Evolutionary conservation across 192 early-diverging fungal genomes (phyloP).

Genomic region (Geranomyces michiganensis): DNA sequence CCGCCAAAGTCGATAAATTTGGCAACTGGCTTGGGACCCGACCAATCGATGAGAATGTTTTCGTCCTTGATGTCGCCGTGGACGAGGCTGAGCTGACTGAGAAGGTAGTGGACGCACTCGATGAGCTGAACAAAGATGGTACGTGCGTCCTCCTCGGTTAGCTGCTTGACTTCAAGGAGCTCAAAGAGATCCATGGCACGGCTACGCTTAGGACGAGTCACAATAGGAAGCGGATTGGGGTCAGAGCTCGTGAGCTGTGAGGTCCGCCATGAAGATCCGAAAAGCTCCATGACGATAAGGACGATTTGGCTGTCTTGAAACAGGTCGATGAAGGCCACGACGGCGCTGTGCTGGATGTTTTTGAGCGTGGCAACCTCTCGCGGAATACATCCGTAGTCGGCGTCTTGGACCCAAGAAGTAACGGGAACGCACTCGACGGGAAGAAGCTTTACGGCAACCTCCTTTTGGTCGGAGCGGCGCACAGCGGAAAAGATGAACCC

Average conservation of each 20-base stretch:
- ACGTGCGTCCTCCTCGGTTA: slow-evolving; percentile 58
- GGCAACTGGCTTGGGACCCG: slow-evolving; percentile 44
- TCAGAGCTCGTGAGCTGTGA: slow-evolving; percentile 17
- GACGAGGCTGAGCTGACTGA: slow-evolving; percentile 52
- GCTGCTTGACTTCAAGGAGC: slow-evolving; percentile 53
- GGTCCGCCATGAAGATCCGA: slow-evolving; percentile 62
- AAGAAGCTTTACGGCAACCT: slow-evolving; percentile 72
- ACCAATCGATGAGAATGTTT: slow-evolving; percentile 66
- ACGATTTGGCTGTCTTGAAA: slow-evolving; percentile 57
- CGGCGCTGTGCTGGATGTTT: slow-evolving; percentile 58
- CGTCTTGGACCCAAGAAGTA: slow-evolving; percentile 56
- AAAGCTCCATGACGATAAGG: slow-evolving; percentile 70
- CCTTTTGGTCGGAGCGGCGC: slow-evolving; percentile 48
- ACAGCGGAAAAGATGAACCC: slow-evolving; percentile 69
- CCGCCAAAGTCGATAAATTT: slow-evolving; percentile 75
- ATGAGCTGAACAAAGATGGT: slow-evolving; percentile 64
- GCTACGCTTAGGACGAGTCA: slow-evolving; percentile 40
- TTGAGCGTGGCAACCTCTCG: slow-evolving; percentile 66
- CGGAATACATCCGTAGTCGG: slow-evolving; percentile 57
- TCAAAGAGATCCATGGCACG: slow-evolving; percentile 71
- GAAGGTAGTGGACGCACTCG: slow-evolving; percentile 51
- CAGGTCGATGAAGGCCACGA: slow-evolving; percentile 58
- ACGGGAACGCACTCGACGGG: slow-evolving; percentile 59
- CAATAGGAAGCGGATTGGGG: slow-evolving; percentile 18
- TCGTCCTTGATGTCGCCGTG: slow-evolving; percentile 74